Percentiles rank a stretch among this genome's conserved stretches.
phyloP scores from a whole-genome alignment of 2,329 filamentous ascomycete genomes.

The Neoscytalidium dimidiatum region DNA sequence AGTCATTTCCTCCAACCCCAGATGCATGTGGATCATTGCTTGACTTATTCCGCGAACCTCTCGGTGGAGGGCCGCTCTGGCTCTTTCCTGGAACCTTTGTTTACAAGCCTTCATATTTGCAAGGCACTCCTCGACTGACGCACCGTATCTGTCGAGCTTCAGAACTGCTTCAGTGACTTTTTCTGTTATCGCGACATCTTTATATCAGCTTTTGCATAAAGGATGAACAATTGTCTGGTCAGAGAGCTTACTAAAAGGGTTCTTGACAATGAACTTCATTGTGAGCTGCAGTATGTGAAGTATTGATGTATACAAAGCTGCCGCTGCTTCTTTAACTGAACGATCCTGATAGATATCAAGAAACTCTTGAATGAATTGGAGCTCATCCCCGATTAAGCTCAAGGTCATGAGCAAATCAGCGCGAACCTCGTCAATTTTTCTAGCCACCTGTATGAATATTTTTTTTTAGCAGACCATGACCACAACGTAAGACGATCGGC shows the following conservation, averaged over 20 bases:
- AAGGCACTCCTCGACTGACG: not conserved
- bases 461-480: no score
- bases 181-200: not conserved
- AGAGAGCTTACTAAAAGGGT: not conserved
- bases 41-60: not conserved
- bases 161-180: no score
- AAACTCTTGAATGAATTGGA: not conserved
- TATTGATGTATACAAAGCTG: not conserved
- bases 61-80: not conserved
- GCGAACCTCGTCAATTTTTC: not conserved
- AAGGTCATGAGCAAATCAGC: not conserved
- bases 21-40: no score
- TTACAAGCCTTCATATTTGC: not conserved
- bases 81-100: not conserved
- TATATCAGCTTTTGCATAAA: no score
- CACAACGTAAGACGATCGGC: not conserved
- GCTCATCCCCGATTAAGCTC: not conserved
- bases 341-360: not conserved
- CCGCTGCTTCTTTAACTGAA: not conserved
- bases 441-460: not conserved
- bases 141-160: not conserved
- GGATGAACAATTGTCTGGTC: no score
- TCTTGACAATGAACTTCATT: not conserved
- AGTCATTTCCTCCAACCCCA: no score
- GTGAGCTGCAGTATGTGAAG: not conserved